A percentile compares a stretch with the other conserved stretches of the same genome.
Evolutionary conservation across 2,329 filamentous ascomycete genomes (phyloP).

Genomic region (Colletotrichum tanaceti): DNA sequence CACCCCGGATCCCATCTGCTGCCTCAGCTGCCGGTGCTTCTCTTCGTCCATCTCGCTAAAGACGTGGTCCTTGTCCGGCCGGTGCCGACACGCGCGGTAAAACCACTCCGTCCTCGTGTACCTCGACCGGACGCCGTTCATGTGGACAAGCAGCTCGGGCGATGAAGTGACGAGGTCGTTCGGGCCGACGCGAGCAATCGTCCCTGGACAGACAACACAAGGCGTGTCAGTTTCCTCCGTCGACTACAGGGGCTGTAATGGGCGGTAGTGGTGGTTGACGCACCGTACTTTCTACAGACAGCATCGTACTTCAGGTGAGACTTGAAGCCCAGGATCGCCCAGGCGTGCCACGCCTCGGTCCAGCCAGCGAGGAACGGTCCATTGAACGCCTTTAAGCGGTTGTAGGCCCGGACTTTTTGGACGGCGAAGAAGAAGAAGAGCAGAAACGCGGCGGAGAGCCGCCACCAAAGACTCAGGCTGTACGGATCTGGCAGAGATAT

Average conservation of each 20-base stretch:
- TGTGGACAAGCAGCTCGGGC: constrained; percentile 49
- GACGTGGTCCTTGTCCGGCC: constrained; percentile 51
- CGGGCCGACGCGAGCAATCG: constrained; percentile 56
- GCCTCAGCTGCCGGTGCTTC: constrained; percentile 52
- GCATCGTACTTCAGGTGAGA: constrained; percentile 36
- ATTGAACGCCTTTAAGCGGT: constrained; percentile 30
- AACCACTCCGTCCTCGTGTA: constrained; percentile 51
- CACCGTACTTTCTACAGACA: constrained; percentile 35
- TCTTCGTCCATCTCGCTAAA: constrained; percentile 51
- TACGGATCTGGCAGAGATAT: constrained; percentile 14
- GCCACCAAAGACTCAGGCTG: constrained; percentile 27
- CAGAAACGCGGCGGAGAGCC: constrained; percentile 1
- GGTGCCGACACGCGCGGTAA: constrained; percentile 52
- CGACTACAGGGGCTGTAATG: not conserved
- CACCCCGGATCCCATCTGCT: constrained; percentile 56
- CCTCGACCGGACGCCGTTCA: constrained; percentile 50
- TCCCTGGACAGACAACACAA: constrained; percentile 42
- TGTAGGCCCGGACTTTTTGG: constrained; percentile 27
- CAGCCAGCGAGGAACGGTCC: constrained; percentile 24
- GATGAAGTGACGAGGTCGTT: constrained; percentile 56
- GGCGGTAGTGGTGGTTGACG: not conserved
- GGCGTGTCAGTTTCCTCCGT: not conserved
- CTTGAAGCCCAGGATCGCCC: constrained; percentile 32
- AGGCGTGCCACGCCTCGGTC: constrained; percentile 27
- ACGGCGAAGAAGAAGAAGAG: constrained; percentile 1